phyloP scores from a whole-genome alignment of 2,329 filamentous ascomycete species.

The Laburnicola sp. region DNA sequence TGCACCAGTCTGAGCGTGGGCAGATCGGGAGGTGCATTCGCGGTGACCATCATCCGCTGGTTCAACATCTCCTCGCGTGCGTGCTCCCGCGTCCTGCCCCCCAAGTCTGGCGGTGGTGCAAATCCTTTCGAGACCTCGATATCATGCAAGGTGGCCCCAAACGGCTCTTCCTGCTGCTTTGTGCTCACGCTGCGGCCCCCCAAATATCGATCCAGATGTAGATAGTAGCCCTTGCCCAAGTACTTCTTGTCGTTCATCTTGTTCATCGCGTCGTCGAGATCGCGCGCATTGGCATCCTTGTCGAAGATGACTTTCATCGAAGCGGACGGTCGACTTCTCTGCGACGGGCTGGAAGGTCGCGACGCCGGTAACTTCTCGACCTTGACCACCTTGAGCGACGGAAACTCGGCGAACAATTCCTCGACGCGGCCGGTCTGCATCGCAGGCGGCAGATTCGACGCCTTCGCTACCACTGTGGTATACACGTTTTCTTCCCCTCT shows the following conservation, averaged over 20 bases:
- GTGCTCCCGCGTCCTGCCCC: constrained; percentile 25
- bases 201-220: constrained; percentile 40
- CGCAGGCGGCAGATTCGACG: constrained; percentile 36
- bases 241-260: constrained; percentile 42
- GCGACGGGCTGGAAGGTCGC: constrained; percentile 16
- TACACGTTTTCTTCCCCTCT: constrained; percentile 32
- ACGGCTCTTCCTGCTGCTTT: constrained; percentile 30
- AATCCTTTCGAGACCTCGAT: constrained; percentile 34
- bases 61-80: constrained; percentile 23
- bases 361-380: constrained; percentile 34
- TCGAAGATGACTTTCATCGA: constrained; percentile 41
- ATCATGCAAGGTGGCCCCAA: constrained; percentile 36
- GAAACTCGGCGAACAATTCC: constrained; percentile 35
- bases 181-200: constrained; percentile 29
- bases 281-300: constrained; percentile 30
- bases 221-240: constrained; percentile 37
- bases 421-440: constrained; percentile 30
- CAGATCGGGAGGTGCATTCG: constrained; percentile 76
- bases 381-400: constrained; percentile 37
- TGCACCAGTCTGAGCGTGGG: constrained; percentile 82
- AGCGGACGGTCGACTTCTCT: constrained; percentile 26
- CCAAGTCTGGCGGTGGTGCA: constrained; percentile 34
- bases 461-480: constrained; percentile 36
- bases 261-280: constrained; percentile 38
- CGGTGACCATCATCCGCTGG: constrained; percentile 38